These are phyloP conservation scores for Drechslerella dactyloides DNA, from an alignment of 2,329 filamentous ascomycete genomes.

Conservation along the genomic window DNA sequence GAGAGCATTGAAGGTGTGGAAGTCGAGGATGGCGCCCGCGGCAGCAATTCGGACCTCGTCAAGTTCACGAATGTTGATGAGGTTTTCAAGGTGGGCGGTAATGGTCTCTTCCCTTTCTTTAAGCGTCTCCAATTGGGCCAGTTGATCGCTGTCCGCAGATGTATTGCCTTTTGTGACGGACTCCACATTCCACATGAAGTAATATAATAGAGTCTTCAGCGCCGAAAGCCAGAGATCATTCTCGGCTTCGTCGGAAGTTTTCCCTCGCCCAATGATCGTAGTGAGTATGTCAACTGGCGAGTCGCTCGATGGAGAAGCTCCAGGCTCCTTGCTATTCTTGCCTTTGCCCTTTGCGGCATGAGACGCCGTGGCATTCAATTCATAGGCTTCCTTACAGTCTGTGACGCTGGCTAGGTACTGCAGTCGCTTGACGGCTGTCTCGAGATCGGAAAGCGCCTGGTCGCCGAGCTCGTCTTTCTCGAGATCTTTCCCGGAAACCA, in stretches of 20 bases:
- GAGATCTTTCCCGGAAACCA: constrained; percentile 75
- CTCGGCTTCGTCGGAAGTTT: constrained; percentile 76
- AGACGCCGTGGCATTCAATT: constrained; percentile 61
- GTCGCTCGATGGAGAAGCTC: constrained; percentile 60
- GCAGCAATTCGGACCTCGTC: constrained; percentile 80
- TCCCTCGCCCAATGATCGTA: constrained; percentile 75
- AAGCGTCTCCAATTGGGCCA: constrained; percentile 36
- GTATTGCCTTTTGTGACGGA: constrained; percentile 64
- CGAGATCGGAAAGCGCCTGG: constrained; percentile 71
- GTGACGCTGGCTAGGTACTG: constrained; percentile 80
- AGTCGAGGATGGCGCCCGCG: constrained; percentile 77
- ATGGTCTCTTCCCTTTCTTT: constrained; percentile 56
- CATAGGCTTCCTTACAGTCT: constrained; percentile 77
- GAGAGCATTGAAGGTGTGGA: constrained; percentile 77
- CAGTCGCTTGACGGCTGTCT: constrained; percentile 77
- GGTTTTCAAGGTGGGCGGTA: constrained; percentile 50
- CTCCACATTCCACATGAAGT: constrained; percentile 92
- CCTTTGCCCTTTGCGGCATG: constrained; percentile 57
- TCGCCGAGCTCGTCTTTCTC: constrained; percentile 73
- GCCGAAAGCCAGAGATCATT: constrained; percentile 78
- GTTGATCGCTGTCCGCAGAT: constrained; percentile 63
- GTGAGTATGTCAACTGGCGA: constrained; percentile 73
- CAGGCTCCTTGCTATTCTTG: constrained; percentile 53
- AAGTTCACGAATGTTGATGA: constrained; percentile 68
- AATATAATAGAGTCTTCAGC: constrained; percentile 79